Evolutionary conservation across 768 basidiomycete species (phyloP).

Genomic region (Tricholoma terreum): DNA sequence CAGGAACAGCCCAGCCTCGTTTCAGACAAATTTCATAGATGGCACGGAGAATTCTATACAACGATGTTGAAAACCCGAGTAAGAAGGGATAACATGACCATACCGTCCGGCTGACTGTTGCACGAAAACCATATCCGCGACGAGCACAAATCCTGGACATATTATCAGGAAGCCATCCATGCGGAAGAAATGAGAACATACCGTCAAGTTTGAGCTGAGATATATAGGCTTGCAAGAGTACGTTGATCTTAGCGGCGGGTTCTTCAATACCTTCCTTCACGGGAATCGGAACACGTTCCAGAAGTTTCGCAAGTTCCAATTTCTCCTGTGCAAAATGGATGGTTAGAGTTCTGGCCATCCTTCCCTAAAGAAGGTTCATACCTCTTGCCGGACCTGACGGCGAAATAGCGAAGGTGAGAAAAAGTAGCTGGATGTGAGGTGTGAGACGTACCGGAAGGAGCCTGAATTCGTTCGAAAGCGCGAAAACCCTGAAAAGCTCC

Average conservation of each 20-base stretch:
- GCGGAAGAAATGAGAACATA: conserved; percentile 14
- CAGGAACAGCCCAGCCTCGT: conserved; percentile 96
- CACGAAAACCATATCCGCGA: conserved; percentile 94
- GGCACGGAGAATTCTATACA: conserved; percentile 78
- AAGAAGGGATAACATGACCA: conserved; percentile 14
- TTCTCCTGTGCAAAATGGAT: conserved; percentile 54
- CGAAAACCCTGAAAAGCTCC: conserved; percentile 94
- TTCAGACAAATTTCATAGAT: conserved; percentile 98
- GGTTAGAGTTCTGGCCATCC: not conserved
- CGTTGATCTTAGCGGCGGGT: conserved; percentile 96
- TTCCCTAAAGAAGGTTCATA: conserved; percentile 17
- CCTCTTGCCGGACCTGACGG: conserved; percentile 65
- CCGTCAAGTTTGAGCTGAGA: conserved; percentile 92
- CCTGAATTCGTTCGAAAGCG: conserved; percentile 94
- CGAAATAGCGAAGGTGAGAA: not conserved
- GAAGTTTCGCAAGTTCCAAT: conserved; percentile 81
- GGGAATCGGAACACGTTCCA: conserved; percentile 95
- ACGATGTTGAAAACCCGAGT: not conserved
- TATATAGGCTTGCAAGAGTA: conserved; percentile 91
- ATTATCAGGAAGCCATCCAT: not conserved
- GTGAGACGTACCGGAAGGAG: conserved; percentile 62
- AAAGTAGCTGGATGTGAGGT: not conserved
- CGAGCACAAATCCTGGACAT: conserved; percentile 67
- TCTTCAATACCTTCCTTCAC: conserved; percentile 97
- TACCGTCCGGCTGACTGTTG: conserved; percentile 95